A percentile compares a stretch with the other conserved stretches of the same genome.
Conservation (phyloP, 345 rosid species). For the Carallia brachiata region DNA sequence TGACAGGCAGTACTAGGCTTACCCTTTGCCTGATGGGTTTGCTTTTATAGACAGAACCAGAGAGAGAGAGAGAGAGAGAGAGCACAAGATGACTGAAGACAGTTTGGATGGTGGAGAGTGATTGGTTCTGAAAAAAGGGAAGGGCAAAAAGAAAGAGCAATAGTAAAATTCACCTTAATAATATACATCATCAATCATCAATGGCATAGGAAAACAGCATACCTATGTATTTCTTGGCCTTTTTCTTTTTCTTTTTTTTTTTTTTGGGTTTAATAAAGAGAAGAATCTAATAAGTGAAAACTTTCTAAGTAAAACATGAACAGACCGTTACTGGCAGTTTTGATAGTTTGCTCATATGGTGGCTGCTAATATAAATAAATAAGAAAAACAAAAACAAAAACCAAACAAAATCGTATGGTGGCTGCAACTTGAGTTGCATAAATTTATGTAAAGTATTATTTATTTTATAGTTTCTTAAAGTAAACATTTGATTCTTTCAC, state of each 20-base stretch:
- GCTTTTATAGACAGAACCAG: conserved; percentile 48
- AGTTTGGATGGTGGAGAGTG: conserved; percentile 40
- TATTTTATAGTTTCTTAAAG: too few species aligned
- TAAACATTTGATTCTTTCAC: too few species aligned
- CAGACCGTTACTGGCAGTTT: conserved; percentile 24
- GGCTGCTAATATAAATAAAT: too few species aligned
- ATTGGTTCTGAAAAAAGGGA: conserved; percentile 29
- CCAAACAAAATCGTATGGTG: too few species aligned
- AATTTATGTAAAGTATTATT: too few species aligned
- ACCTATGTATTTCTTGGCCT: too few species aligned
- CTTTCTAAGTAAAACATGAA: background rate
- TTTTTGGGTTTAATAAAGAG: background rate
- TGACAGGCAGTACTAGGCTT: conserved; percentile 26
- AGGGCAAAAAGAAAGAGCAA: conserved; percentile 33
- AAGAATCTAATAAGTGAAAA: too few species aligned
- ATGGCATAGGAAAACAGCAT: conserved; percentile 1
- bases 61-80: conserved; percentile 33
- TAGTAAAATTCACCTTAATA: background rate
- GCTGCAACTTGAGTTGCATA: too few species aligned
- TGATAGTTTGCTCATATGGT: conserved; percentile 3
- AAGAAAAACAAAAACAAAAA: too few species aligned
- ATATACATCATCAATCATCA: background rate
- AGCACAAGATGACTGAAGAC: conserved; percentile 44
- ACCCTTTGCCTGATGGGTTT: conserved; percentile 37
- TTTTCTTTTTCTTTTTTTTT: background rate